Evolutionary conservation across 495 filamentous ascomycete genomes (phyloP), one percentile per base, ranked within the genome.

Genomic region (Aspergillus cavernicola): DNA sequence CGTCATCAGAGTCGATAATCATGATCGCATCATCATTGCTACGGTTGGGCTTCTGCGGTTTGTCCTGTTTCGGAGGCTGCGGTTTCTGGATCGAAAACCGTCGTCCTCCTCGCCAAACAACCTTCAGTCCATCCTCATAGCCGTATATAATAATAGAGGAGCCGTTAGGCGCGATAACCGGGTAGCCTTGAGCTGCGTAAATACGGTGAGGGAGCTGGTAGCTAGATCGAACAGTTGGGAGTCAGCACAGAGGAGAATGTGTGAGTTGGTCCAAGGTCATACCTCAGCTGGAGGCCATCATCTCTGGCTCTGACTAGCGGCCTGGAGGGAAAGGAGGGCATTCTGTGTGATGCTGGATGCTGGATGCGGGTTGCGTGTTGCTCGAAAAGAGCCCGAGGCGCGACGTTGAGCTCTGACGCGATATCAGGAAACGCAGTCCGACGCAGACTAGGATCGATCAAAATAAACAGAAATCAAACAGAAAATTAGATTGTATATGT

Each of bases 91-190:
- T 57, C 48, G 86, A 85, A 52, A 90, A 83, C 16, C 77, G 71
- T 23, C 73, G 78, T 18, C 91, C 91, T 51, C 90, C 91, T 62
- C 87, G 78, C 91, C 91, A 96, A 20, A 91, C 58, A 20, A 95
- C 67, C 33, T 83, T 85, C 24, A 95, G 50, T 20, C 91, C 91
- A 63, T 81, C 84, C 31, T 90, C 85, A 55, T 93, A 85, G 48
- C 86, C 90, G 64, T 93, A 92, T 24, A 95, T 62, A 46, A 95
- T 79, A 62, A 96, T 80, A 2, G 84, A 87, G 8, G 91, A 92
- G 59, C 89, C 90, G 66, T 95, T 93, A 6, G 88, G 85, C 6
- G 90, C 82, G 48, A 75, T 77, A 20, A 90, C 68, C 6, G 91
- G 90, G 64, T 95, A 95, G 46, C 81, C 76, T 64, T 85, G 81